Percentiles rank a stretch among this genome's conserved stretches.
Evolutionary conservation across 768 basidiomycete genomes (phyloP).

Genomic region (Psilocybe cubensis): DNA sequence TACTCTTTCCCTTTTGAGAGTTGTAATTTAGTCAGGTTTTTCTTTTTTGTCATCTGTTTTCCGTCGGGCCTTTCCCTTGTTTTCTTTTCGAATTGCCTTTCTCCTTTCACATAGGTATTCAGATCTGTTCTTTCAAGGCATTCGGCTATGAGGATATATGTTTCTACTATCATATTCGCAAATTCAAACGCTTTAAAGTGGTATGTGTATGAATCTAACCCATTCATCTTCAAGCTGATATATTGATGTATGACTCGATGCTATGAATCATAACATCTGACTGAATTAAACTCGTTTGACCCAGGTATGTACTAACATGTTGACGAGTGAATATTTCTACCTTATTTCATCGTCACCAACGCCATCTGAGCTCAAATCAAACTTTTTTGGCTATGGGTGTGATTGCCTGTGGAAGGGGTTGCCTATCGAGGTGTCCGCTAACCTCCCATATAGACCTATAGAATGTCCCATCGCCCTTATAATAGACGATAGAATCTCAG

Average conservation of each 20-base stretch:
- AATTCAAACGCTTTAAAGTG: background rate
- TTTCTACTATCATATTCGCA: background rate
- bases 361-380: no score
- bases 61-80: background rate
- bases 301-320: no score
- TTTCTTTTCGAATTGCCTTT: background rate
- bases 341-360: no score
- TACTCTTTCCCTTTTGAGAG: background rate
- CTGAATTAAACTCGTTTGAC: no score
- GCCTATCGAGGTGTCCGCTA: conserved; percentile 15
- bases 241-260: no score
- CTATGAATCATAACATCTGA: no score
- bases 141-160: background rate
- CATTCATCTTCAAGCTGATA: no score
- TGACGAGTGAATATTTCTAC: no score
- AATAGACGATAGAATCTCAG: background rate
- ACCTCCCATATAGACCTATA: conserved; percentile 13
- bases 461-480: conserved; percentile 16
- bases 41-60: background rate
- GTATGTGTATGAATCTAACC: no score
- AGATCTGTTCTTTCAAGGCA: background rate
- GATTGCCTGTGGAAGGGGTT: conserved; percentile 12
- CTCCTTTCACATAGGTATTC: background rate
- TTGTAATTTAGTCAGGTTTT: conserved; percentile 7
- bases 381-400: background rate